Conservation (phyloP, 805 yeast species). For the Sugiyamaella mastotermitis region DNA sequence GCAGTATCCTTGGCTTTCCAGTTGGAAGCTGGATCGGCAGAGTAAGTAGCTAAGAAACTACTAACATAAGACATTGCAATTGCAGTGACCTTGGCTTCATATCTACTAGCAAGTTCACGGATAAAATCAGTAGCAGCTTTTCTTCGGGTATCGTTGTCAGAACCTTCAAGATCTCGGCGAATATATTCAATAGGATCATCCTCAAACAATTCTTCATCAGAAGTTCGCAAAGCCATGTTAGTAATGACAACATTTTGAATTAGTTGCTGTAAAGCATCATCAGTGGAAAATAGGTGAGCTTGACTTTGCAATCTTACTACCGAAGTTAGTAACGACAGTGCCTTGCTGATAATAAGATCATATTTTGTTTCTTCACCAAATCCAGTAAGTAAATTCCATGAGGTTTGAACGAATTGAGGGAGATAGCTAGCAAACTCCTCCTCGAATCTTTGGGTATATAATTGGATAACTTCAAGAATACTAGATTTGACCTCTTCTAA, state of each 20-base stretch:
- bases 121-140: constrained; percentile 89
- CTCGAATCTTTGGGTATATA: constrained; percentile 85
- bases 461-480: constrained; percentile 75
- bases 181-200: constrained; percentile 95
- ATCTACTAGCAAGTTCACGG: constrained; percentile 74
- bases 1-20: constrained; percentile 91
- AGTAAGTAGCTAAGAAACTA: constrained; percentile 52
- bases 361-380: constrained; percentile 67
- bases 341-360: constrained; percentile 77
- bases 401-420: constrained; percentile 68
- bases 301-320: constrained; percentile 63
- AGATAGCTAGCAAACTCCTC: constrained; percentile 82
- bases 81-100: constrained; percentile 67
- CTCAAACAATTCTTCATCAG: constrained; percentile 89
- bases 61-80: constrained; percentile 69
- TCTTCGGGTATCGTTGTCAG: constrained; percentile 88
- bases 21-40: constrained; percentile 37
- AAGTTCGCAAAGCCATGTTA: constrained; percentile 75
- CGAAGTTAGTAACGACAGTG: constrained; percentile 76
- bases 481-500: constrained; percentile 70
- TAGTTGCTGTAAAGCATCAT: constrained; percentile 62
- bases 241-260: constrained; percentile 83
- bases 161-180: constrained; percentile 90
- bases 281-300: constrained; percentile 46
- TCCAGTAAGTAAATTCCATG: constrained; percentile 70